Base-by-base conservation (phyloP, 1,284 basidiomycete genomes). In the Ceratobasidium sp. region DNA sequence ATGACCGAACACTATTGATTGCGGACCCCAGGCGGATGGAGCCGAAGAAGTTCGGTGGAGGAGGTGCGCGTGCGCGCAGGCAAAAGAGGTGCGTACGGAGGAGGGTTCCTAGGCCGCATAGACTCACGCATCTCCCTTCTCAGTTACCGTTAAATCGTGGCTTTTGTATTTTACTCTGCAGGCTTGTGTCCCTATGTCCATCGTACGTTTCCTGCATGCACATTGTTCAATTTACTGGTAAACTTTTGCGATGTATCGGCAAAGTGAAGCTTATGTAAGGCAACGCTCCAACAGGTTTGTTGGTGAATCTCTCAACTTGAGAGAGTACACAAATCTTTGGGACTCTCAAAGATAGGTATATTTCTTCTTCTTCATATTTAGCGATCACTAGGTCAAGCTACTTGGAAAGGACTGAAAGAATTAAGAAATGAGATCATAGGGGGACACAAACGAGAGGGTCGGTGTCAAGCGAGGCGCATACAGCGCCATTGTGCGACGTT, bases 11-110 rank as follows among this genome's bases (percentile, higher is more conserved):
- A 72, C 87, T 98, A 76, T 86, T 99, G 81, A 98, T 99, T 80
- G 96, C 98, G 78, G 98, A 99, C 86, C 98, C 98, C 79, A 92
- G 96, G 85, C 92, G 96, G 86, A 94, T 94, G 92, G 97, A 99
- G 85, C 97, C 97, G 80, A 98, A 98, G 92, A 99, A 98, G 86
- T 97, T 98, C 82, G 95, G 95, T 89, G 95, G 95, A 87, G 87
- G 86, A 82, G 95, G 95, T 91, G 95, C 95, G 78, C 94, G 95
- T 89, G 93, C 94, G 76, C 93, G 94, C 86, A 91, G 95, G 85
- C 94, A 97, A 87, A 96, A 96, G 87, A 92, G 90, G 92, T 93
- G 74, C 76, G 89, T 82, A 18, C 11, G 11, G 9, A 28, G 41
- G 16, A 4, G 32, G 14, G 46, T 52, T 62, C n/a, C 61, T n/a